These are phyloP conservation scores for Mycosphaerella arachidis DNA, from an alignment of 2,329 filamentous ascomycete genomes.

Conservation along the genomic window DNA sequence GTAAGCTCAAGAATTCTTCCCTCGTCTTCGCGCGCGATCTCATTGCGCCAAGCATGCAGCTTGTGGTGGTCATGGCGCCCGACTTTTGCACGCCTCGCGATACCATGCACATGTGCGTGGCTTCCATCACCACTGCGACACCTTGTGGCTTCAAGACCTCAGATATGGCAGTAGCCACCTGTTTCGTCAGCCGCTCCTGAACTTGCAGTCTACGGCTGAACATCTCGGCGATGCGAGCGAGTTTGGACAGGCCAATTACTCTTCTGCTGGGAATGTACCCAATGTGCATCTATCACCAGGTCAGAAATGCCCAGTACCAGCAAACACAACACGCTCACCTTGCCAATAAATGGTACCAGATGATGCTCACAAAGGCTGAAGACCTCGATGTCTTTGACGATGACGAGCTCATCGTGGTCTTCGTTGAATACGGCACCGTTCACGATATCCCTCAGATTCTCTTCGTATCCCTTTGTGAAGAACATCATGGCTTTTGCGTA, in stretches of 20 bases:
- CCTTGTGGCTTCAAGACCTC: constrained; percentile 91
- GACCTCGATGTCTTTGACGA: constrained; percentile 95
- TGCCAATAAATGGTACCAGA: constrained; percentile 91
- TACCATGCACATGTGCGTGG: constrained; percentile 94
- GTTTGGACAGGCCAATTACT: constrained; percentile 91
- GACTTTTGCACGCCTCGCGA: constrained; percentile 98
- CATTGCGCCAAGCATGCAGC: constrained; percentile 96
- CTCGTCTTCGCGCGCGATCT: constrained; percentile 87
- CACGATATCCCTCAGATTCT: constrained; percentile 86
- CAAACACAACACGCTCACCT: constrained; percentile 51
- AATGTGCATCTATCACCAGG: constrained; percentile 79
- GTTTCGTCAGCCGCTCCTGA: constrained; percentile 91
- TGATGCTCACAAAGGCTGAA: constrained; percentile 96
- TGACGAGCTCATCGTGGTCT: constrained; percentile 94
- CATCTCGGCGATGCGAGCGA: constrained; percentile 95
- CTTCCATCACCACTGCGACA: constrained; percentile 96
- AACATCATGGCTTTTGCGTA: constrained; percentile 95
- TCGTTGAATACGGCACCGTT: constrained; percentile 95
- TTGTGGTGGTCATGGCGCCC: constrained; percentile 80
- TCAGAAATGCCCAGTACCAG: constrained; percentile 1
- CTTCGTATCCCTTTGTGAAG: constrained; percentile 95
- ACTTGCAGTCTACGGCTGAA: constrained; percentile 90
- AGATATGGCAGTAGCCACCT: constrained; percentile 89
- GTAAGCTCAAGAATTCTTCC: constrained; percentile 86
- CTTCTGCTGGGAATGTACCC: constrained; percentile 91